A percentile compares a stretch with the other conserved stretches of the same genome.
phyloP scores from a whole-genome alignment of 176 grass and related monocot species.

The Avena atlantica region DNA sequence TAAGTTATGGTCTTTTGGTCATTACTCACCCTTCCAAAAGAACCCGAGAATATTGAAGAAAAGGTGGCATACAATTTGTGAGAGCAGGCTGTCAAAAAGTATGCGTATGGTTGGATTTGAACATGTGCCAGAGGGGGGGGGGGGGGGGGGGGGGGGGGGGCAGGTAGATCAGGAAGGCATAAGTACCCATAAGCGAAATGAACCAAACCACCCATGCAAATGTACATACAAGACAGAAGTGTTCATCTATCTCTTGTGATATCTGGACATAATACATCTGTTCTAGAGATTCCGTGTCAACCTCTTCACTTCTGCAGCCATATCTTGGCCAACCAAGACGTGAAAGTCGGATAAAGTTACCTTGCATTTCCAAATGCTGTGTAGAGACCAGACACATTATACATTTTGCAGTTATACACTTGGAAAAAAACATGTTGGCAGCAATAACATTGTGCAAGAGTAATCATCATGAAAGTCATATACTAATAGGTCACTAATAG shows the following conservation, averaged over 20 bases:
- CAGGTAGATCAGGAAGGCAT: neutral
- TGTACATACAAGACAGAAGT: neutral
- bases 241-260: too few species aligned
- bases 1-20: neutral
- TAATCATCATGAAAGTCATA: neutral
- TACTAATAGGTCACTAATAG: conserved; percentile 7
- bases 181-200: neutral
- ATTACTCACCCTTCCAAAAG: neutral
- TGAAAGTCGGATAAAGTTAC: neutral
- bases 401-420: neutral
- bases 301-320: neutral
- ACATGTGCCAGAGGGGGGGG: neutral
- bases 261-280: neutral
- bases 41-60: neutral
- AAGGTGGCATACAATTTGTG: neutral
- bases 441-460: neutral
- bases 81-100: neutral
- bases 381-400: conserved; percentile 11
- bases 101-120: neutral
- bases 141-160: too few species aligned
- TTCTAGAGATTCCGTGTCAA: neutral
- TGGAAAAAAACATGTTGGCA: neutral
- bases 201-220: neutral
- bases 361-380: neutral
- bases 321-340: too few species aligned